Evolutionary conservation across 352 stramenopile genomes (phyloP).

Genomic region (Phytophthora fragariae): DNA sequence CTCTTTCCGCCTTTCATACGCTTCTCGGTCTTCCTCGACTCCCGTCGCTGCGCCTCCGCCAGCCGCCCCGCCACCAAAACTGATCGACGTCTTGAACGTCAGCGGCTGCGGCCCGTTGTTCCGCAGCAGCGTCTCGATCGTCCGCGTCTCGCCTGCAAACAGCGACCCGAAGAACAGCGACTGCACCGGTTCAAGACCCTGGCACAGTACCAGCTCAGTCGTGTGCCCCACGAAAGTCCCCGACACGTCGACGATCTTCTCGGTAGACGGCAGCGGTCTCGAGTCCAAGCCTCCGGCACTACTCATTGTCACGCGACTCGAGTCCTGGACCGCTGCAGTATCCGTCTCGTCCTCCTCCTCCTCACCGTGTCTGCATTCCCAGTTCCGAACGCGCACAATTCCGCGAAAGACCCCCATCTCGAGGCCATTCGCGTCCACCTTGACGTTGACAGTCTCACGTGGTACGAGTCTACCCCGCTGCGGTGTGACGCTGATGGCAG

Average conservation of each 20-base stretch:
- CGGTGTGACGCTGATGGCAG: constrained; percentile 42
- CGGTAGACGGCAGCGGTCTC: constrained; percentile 14
- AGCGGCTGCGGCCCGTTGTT: constrained; percentile 84
- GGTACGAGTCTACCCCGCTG: constrained; percentile 41
- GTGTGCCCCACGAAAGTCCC: constrained; percentile 87
- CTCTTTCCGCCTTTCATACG: constrained; percentile 75
- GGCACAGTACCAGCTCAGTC: constrained; percentile 76
- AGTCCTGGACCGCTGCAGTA: background rate
- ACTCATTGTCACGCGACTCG: background rate
- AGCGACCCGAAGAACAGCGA: constrained; percentile 77
- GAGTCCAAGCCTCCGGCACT: background rate
- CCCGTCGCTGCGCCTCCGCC: background rate
- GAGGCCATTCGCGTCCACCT: constrained; percentile 53
- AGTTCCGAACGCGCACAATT: constrained; percentile 55
- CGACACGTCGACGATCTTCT: constrained; percentile 85
- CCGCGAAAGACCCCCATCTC: constrained; percentile 51
- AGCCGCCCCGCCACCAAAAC: constrained; percentile 39
- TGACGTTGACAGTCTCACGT: constrained; percentile 46
- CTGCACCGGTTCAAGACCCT: constrained; percentile 53
- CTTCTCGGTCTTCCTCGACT: constrained; percentile 69
- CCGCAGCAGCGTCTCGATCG: constrained; percentile 69
- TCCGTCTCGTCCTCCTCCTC: constrained; percentile 22
- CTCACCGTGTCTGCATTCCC: constrained; percentile 27
- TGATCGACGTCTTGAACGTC: constrained; percentile 65
- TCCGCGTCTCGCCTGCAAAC: constrained; percentile 65